Conservation (phyloP, 2,329 filamentous ascomycete species). For the Onygenales sp. region DNA sequence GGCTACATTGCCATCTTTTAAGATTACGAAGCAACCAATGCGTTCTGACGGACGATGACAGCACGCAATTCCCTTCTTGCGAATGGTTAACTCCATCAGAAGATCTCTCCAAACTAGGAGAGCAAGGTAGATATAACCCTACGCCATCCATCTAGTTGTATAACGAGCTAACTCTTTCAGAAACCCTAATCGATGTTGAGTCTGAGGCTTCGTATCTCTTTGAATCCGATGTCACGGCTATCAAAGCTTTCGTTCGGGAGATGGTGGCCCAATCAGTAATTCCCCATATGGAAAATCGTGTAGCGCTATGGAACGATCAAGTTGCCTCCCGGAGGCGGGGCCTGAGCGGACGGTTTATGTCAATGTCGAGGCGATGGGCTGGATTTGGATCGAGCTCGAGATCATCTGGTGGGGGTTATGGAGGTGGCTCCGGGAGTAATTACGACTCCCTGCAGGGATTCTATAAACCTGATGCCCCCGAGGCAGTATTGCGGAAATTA, state of each 20-base stretch:
- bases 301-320: constrained; percentile 94
- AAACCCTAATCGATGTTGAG: constrained; percentile 11
- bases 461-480: constrained; percentile 73
- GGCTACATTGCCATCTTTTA: constrained; percentile 86
- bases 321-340: constrained; percentile 84
- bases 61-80: constrained; percentile 66
- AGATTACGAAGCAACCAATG: constrained; percentile 76
- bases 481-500: constrained; percentile 85
- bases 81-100: constrained; percentile 87
- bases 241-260: constrained; percentile 83
- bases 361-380: constrained; percentile 80
- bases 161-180: constrained; percentile 6
- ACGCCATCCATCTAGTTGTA: neutral
- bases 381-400: constrained; percentile 64
- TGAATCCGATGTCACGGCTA: constrained; percentile 81
- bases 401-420: constrained; percentile 44
- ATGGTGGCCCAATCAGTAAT: constrained; percentile 92
- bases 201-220: constrained; percentile 55
- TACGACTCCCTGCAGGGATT: constrained; percentile 72
- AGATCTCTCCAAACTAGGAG: constrained; percentile 65
- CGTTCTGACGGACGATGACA: constrained; percentile 84
- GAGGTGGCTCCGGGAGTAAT: constrained; percentile 43
- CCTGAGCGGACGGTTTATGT: constrained; percentile 87
- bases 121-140: constrained; percentile 39
- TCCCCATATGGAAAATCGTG: constrained; percentile 88